Evolutionary conservation across 2,329 filamentous ascomycete species (phyloP), one percentile per base, ranked within the genome.

Genomic region (Fusarium beomiforme): DNA sequence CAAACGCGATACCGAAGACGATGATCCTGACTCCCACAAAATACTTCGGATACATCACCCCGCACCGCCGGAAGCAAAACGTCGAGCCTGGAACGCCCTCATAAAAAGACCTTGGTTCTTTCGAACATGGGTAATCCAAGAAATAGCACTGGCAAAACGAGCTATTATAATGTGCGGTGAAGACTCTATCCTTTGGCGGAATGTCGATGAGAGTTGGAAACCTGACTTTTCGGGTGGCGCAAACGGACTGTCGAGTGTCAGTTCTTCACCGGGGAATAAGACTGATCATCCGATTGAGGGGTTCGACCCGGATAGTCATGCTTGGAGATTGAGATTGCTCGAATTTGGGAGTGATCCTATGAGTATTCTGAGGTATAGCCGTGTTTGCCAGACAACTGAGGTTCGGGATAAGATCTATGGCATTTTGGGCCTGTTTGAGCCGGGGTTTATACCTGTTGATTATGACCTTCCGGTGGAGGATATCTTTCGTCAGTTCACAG

Each of bases 91-190:
- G 67, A 41, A 10, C 2, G 36, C 50, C 1, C 23, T 70, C 3
- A 1, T 70, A 16, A 70, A 21, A 23, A 29, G 67, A 1, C 62
- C 67, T 1, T 71, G 67, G 67, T 70, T 70, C 46, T 70, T 26
- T 6, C 67, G 67, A 6, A 70, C 67, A 1, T 71, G 67, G 67
- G 67, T 71, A 0, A 68, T 71, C 0, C 67, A 70, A 23, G 67
- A 70, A 6, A 49, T 70, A 12, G 54, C 56, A 2, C 67, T 70
- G 4, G 51, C 62, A 1, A 47, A 59, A 5, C 37, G 26, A 34
- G 67, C 62, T 0, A 13, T 57, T 1, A 49, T 70, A 2, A 64
- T 71, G 62, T 70, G 67, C 2, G 67, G 67, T 1, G 37, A 68
- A 1, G 34, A 71, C 0, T 23, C 21, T 3, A 47, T 50, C 0